These are phyloP conservation scores for Apiotrichum gamsii DNA, from an alignment of 1,284 basidiomycete species.

Conservation along the genomic window DNA sequence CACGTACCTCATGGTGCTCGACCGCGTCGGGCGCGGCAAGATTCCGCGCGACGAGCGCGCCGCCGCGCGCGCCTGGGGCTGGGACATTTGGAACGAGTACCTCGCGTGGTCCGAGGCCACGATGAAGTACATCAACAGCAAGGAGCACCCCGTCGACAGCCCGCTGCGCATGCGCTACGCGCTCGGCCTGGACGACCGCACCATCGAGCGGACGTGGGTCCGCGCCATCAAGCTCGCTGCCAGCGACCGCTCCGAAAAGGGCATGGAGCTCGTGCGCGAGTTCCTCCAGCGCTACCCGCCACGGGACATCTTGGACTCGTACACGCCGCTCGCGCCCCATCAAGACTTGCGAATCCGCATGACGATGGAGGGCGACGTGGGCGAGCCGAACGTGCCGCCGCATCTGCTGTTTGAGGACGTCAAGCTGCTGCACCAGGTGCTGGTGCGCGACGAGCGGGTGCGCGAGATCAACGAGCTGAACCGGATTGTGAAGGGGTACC, in stretches of 20 bases:
- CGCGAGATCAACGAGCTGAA: conserved; percentile 32
- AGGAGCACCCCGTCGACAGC: neutral
- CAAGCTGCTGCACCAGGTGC: conserved; percentile 37
- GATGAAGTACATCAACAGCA: neutral
- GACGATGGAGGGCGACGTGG: conserved; percentile 20
- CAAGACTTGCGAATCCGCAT: no score
- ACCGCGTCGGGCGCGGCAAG: conserved; percentile 53
- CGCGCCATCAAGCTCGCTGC: conserved; percentile 34
- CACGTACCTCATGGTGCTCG: conserved; percentile 61
- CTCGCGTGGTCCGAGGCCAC: conserved; percentile 8
- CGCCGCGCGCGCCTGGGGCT: conserved; percentile 22
- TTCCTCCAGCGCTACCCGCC: conserved; percentile 39
- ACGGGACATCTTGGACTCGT: conserved; percentile 20
- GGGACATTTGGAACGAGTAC: conserved; percentile 34
- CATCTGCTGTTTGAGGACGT: conserved; percentile 44
- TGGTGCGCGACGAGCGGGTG: conserved; percentile 31
- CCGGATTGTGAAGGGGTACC: conserved; percentile 29
- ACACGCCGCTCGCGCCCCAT: conserved; percentile 25
- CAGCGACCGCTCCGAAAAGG: conserved; percentile 14
- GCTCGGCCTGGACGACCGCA: conserved; percentile 35
- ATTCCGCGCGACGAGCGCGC: conserved; percentile 17
- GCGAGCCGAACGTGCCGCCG: conserved; percentile 44
- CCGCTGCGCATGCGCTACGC: conserved; percentile 15
- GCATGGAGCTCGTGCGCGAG: conserved; percentile 19
- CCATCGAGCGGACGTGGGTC: conserved; percentile 38